Conservation (phyloP, 2,329 filamentous ascomycete genomes). For the Hypoxylon sp. region DNA sequence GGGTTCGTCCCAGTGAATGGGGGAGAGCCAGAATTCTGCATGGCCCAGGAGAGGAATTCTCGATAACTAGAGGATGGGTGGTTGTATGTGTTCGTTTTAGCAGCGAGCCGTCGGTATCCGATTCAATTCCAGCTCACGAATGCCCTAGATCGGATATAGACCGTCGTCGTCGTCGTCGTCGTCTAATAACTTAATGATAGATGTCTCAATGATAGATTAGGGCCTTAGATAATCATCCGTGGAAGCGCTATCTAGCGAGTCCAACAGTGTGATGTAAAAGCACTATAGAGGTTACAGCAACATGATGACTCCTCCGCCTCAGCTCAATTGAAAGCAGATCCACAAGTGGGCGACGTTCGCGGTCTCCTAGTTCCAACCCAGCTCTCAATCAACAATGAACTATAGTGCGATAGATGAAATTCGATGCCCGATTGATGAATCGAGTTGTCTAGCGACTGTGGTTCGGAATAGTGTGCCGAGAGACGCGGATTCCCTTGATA, state of each 20-base stretch:
- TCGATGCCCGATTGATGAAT: constrained; percentile 25
- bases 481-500: constrained; percentile 16
- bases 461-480: constrained; percentile 34
- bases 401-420: constrained; percentile 6
- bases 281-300: constrained; percentile 37
- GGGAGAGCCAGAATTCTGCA: constrained; percentile 48
- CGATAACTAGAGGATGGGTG: constrained; percentile 2
- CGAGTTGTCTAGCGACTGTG: constrained; percentile 24
- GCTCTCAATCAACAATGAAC: constrained; percentile 17
- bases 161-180: neutral
- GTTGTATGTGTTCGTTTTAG: constrained; percentile 2
- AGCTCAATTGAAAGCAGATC: constrained; percentile 36
- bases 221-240: constrained; percentile 8
- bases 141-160: constrained; percentile 2
- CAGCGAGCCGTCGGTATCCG: constrained; percentile 19
- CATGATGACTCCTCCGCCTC: constrained; percentile 35
- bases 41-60: constrained; percentile 33
- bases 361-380: constrained; percentile 2
- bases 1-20: constrained; percentile 49
- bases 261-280: constrained; percentile 30
- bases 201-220: constrained; percentile 7
- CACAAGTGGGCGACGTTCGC: constrained; percentile 8
- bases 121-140: constrained; percentile 13
- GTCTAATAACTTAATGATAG: constrained; percentile 12
- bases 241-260: constrained; percentile 29